Evolutionary conservation across 2,329 filamentous ascomycete species (phyloP).

Genomic region (Fusarium mangiferae): DNA sequence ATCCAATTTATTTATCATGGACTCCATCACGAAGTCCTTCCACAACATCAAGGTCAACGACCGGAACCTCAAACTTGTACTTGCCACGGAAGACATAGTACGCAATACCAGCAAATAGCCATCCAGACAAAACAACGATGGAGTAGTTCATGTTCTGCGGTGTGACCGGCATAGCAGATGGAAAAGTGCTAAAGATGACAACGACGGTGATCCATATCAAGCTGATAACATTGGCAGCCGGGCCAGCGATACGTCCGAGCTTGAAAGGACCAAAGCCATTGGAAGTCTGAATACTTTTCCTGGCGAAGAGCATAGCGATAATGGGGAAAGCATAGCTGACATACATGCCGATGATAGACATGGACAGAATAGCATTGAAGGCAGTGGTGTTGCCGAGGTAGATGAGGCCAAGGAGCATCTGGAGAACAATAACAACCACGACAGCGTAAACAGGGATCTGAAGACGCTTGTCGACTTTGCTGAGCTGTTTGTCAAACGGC

Average conservation of each 20-base stretch:
- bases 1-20: neutral
- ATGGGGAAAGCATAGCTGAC: slow-evolving; percentile 56
- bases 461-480: slow-evolving; percentile 44
- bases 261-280: slow-evolving; percentile 41
- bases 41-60: neutral
- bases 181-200: slow-evolving; percentile 59
- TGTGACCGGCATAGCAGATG: slow-evolving; percentile 52
- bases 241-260: slow-evolving; percentile 49
- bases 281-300: slow-evolving; percentile 40
- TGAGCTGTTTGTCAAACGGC: slow-evolving; percentile 51
- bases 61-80: slow-evolving; percentile 41
- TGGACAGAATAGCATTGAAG: slow-evolving; percentile 53
- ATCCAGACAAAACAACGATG: slow-evolving; percentile 54
- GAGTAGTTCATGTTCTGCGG: slow-evolving; percentile 60
- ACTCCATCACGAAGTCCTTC: neutral
- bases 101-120: slow-evolving; percentile 48
- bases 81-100: slow-evolving; percentile 47
- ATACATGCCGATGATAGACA: slow-evolving; percentile 57
- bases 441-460: slow-evolving; percentile 50
- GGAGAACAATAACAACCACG: slow-evolving; percentile 38
- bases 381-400: slow-evolving; percentile 56
- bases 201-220: slow-evolving; percentile 56
- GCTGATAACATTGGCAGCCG: slow-evolving; percentile 52
- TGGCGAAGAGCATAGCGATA: slow-evolving; percentile 49
- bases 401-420: slow-evolving; percentile 50